Conservation (phyloP, 805 yeast genomes). For the Saturnispora serradocipensis region DNA sequence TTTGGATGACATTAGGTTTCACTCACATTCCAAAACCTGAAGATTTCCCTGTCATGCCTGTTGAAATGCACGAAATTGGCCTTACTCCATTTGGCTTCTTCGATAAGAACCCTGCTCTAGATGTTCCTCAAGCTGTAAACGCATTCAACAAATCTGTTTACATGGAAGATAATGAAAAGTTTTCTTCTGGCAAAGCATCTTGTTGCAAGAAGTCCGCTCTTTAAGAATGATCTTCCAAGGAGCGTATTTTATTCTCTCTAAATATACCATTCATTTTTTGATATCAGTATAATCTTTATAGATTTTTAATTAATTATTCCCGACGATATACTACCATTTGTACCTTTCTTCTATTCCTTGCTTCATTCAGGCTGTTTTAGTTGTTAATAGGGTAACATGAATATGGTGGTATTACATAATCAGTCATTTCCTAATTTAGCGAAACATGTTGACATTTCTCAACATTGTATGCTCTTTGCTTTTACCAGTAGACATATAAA, state of each 20-base stretch:
- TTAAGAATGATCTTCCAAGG: not conserved
- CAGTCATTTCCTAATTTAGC: not conserved
- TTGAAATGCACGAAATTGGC: constrained; percentile 61
- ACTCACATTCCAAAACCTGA: constrained; percentile 78
- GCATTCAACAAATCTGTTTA: constrained; percentile 54
- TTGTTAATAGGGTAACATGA: not conserved
- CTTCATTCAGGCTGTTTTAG: too few species aligned
- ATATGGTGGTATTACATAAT: not conserved
- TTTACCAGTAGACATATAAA: not conserved
- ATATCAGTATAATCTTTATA: not conserved
- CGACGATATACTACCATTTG: not conserved
- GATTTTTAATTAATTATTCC: not conserved
- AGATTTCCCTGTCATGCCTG: constrained; percentile 88
- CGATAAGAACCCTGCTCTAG: constrained; percentile 68
- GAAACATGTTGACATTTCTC: not conserved
- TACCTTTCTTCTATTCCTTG: too few species aligned
- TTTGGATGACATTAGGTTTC: constrained; percentile 76
- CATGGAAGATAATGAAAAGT: constrained; percentile 17
- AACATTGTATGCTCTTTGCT: not conserved
- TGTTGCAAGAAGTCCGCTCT: constrained; percentile 26
- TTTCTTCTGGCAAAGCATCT: constrained; percentile 14
- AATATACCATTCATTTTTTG: not conserved
- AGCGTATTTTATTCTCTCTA: not conserved
- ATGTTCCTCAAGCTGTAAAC: constrained; percentile 64
- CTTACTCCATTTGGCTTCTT: constrained; percentile 69